Percentiles rank a stretch among this genome's conserved stretches.
These are phyloP conservation scores for Scleromitrula shiraiana DNA, from an alignment of 2,329 filamentous ascomycete genomes.

Conservation along the genomic window DNA sequence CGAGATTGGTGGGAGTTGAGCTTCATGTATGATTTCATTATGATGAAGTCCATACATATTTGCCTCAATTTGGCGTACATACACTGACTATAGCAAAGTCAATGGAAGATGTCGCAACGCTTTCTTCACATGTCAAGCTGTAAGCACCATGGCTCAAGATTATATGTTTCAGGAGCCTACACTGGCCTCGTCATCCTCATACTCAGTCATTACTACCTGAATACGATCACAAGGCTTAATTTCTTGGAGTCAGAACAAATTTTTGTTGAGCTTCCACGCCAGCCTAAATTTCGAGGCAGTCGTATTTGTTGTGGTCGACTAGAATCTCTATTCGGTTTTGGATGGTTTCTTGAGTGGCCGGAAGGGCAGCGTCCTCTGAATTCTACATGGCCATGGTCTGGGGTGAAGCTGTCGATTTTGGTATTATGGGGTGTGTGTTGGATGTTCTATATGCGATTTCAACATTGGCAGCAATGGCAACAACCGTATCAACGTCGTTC, in stretches of 20 bases:
- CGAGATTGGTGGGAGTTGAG: too few species aligned
- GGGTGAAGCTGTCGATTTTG: slow-evolving; percentile 21
- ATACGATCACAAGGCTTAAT: background rate
- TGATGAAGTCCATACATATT: too few species aligned
- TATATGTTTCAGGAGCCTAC: background rate
- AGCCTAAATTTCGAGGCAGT: background rate
- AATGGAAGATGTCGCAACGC: background rate
- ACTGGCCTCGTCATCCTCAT: background rate
- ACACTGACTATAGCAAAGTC: background rate
- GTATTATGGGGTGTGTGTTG: slow-evolving; percentile 24
- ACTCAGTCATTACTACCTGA: background rate
- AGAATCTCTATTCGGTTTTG: slow-evolving; percentile 15
- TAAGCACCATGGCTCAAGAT: too few species aligned
- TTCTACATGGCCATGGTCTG: slow-evolving; percentile 24
- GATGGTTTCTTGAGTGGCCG: slow-evolving; percentile 24
- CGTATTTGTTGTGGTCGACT: slow-evolving; percentile 4
- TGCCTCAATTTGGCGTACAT: too few species aligned
- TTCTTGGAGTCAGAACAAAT: background rate
- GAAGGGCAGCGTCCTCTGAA: slow-evolving; percentile 18
- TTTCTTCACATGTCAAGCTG: background rate
- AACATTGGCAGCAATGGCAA: slow-evolving; percentile 1
- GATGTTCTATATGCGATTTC: slow-evolving; percentile 20
- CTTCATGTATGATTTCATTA: too few species aligned
- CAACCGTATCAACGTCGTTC: background rate
- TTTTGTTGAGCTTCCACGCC: background rate